Evolutionary conservation across 2,329 filamentous ascomycete genomes (phyloP).

Genomic region (Phoma herbarum): DNA sequence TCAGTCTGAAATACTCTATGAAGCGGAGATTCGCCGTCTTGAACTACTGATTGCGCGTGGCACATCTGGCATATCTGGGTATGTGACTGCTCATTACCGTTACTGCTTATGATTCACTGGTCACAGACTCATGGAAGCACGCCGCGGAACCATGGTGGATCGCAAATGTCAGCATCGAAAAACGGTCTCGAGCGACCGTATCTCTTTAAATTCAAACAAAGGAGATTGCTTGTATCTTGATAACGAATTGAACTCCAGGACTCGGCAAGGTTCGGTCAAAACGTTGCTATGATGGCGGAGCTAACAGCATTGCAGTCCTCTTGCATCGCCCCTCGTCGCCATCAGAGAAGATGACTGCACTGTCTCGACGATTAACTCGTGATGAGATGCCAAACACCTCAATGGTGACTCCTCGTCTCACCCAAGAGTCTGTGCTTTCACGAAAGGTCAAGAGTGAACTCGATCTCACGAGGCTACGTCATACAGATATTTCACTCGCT

Average conservation of each 20-base stretch:
- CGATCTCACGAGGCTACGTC: slow-evolving; percentile 28
- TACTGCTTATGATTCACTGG: slow-evolving; percentile 12
- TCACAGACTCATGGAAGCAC: slow-evolving; percentile 49
- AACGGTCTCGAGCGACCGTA: slow-evolving; percentile 23
- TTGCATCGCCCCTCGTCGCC: slow-evolving; percentile 47
- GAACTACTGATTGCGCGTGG: slow-evolving; percentile 56
- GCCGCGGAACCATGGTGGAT: slow-evolving; percentile 53
- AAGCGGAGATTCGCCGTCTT: slow-evolving; percentile 55
- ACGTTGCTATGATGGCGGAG: not conserved
- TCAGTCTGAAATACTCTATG: slow-evolving; percentile 47
- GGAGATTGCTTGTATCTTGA: slow-evolving; percentile 36
- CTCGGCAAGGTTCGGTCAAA: slow-evolving; percentile 34
- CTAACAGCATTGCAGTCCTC: slow-evolving; percentile 27
- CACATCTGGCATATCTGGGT: slow-evolving; percentile 52
- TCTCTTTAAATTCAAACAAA: slow-evolving; percentile 16
- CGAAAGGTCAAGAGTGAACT: slow-evolving; percentile 45
- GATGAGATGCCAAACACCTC: slow-evolving; percentile 38
- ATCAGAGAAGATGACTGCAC: slow-evolving; percentile 50
- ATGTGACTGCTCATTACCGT: not conserved
- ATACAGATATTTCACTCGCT: slow-evolving; percentile 12
- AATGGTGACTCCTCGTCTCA: slow-evolving; percentile 43
- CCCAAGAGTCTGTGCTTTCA: slow-evolving; percentile 29
- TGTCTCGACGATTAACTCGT: slow-evolving; percentile 51
- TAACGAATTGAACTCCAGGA: slow-evolving; percentile 35
- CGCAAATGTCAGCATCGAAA: slow-evolving; percentile 38